Conservation (phyloP, 805 yeast genomes). For the Blastobotrys americana region DNA sequence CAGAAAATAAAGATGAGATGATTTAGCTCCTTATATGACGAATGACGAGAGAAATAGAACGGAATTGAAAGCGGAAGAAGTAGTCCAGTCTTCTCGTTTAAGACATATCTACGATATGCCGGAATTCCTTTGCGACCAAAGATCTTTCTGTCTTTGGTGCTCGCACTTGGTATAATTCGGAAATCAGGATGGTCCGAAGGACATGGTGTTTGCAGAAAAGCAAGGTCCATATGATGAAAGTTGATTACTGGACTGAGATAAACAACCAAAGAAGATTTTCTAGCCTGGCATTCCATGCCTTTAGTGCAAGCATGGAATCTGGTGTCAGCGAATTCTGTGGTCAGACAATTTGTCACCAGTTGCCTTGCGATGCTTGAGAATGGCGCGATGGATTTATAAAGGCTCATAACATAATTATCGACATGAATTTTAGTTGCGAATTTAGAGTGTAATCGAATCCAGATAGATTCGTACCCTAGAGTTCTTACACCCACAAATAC, state of each 20-base stretch:
- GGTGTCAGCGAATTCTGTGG: conserved; percentile 13
- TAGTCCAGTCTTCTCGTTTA: conserved; percentile 8
- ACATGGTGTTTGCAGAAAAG: neutral
- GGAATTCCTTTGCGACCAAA: neutral
- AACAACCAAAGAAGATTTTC: conserved; percentile 10
- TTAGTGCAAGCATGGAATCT: conserved; percentile 23
- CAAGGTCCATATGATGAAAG: neutral
- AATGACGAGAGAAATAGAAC: conserved; percentile 28
- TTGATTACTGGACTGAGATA: conserved; percentile 12
- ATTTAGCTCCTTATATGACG: conserved; percentile 25
- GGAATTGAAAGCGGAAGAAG: conserved; percentile 22
- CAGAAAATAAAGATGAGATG: conserved; percentile 18
- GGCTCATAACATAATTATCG: conserved; percentile 22
- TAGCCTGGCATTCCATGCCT: conserved; percentile 12
- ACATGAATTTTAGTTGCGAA: conserved; percentile 29
- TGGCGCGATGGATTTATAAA: conserved; percentile 23
- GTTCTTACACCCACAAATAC: conserved; percentile 35
- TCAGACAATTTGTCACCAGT: conserved; percentile 14
- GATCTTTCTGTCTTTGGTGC: neutral
- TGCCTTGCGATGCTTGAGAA: conserved; percentile 16
- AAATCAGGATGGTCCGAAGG: neutral
- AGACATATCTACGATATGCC: conserved; percentile 15
- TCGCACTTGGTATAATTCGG: neutral
- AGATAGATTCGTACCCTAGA: conserved; percentile 48
- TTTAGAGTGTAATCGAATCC: conserved; percentile 34